Conservation (phyloP, 225 moss, liverwort and hornwort species). For the Climacium dendroides region DNA sequence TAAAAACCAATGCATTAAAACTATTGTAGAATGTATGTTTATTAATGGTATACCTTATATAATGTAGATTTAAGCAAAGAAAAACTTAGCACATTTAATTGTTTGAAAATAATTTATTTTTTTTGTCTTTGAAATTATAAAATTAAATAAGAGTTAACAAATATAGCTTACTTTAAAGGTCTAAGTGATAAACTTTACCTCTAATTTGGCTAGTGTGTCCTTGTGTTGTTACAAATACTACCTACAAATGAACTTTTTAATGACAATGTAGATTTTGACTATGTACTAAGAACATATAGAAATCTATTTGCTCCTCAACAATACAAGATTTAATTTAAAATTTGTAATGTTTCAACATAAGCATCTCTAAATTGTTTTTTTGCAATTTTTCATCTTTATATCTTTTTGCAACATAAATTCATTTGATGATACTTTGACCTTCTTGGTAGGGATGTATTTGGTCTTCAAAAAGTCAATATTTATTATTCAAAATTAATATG, state of each 20-base stretch:
- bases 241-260: neutral
- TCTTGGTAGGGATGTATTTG: too few relatives aligned
- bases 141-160: neutral
- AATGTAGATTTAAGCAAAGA: neutral
- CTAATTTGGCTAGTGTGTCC: too few relatives aligned
- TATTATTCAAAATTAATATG: neutral
- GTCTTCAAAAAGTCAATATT: neutral
- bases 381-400: neutral
- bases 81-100: too few relatives aligned
- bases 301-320: neutral
- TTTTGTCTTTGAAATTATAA: neutral
- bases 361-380: neutral
- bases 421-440: too few relatives aligned
- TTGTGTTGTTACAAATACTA: neutral
- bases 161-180: too few relatives aligned
- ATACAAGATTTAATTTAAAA: neutral
- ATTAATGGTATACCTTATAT: too few relatives aligned
- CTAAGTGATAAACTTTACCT: neutral
- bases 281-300: neutral
- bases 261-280: neutral
- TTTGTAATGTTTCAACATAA: neutral
- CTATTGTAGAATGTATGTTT: fast-evolving
- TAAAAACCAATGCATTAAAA: neutral
- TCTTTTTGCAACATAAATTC: neutral
- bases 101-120: neutral